phyloP scores from a whole-genome alignment of 495 filamentous ascomycete genomes.

The Aspergillus hancockii region DNA sequence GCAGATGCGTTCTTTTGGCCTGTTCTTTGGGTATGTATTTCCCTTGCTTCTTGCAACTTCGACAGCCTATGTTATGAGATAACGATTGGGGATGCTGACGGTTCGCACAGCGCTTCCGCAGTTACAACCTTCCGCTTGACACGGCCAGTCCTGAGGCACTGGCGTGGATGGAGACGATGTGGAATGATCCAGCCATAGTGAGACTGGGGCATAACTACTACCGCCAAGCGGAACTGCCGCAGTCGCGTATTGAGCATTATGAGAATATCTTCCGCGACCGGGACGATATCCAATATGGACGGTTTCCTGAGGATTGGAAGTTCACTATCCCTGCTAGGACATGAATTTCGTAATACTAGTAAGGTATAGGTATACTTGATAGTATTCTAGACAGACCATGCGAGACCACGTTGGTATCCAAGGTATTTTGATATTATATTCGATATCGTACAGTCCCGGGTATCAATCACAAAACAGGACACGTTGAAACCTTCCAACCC shows the following conservation, averaged over 20 bases:
- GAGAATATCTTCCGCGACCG: slow-evolving; percentile 41
- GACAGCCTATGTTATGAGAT: too few relatives aligned
- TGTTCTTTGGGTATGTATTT: not conserved
- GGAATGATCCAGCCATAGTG: slow-evolving; percentile 44
- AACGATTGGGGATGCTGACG: too few relatives aligned
- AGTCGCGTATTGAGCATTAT: slow-evolving; percentile 37
- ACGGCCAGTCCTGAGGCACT: slow-evolving; percentile 38
- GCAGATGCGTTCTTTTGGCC: slow-evolving; percentile 43
- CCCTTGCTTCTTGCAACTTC: not conserved
- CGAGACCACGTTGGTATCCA: too few relatives aligned
- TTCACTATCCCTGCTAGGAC: slow-evolving; percentile 22
- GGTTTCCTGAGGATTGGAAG: slow-evolving; percentile 41
- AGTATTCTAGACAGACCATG: too few relatives aligned
- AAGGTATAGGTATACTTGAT: too few relatives aligned
- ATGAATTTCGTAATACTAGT: not conserved
- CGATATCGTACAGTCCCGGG: not conserved
- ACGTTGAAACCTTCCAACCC: not conserved
- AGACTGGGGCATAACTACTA: slow-evolving; percentile 35
- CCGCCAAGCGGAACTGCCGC: slow-evolving; percentile 39
- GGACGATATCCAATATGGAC: slow-evolving; percentile 34
- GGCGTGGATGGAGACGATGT: slow-evolving; percentile 49
- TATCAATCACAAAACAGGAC: not conserved
- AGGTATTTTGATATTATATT: too few relatives aligned
- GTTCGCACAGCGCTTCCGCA: slow-evolving; percentile 50
- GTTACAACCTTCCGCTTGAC: slow-evolving; percentile 43